A percentile compares a stretch with the other conserved stretches of the same genome.
These are phyloP conservation scores for Dalbergia oliveri DNA, from an alignment of 306 rosid species.

Conservation along the genomic window DNA sequence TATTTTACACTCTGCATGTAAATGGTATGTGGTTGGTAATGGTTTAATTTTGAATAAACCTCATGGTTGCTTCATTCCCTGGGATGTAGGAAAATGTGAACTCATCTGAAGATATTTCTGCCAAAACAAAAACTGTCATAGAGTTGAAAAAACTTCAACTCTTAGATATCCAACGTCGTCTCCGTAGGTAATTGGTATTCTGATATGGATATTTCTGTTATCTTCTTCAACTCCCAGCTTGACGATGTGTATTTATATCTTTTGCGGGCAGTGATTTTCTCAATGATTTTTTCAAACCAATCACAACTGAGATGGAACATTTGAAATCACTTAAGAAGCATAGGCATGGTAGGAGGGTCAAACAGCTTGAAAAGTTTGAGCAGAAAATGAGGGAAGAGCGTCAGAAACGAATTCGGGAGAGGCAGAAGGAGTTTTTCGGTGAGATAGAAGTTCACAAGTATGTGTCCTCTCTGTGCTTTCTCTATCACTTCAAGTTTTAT, in stretches of 20 bases:
- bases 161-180: slow-evolving; percentile 91
- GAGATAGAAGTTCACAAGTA: slow-evolving; percentile 99
- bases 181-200: slow-evolving; percentile 71
- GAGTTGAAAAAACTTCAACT: slow-evolving; percentile 98
- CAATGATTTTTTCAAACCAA: slow-evolving; percentile 90
- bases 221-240: slow-evolving; percentile 35
- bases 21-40: slow-evolving; percentile 28
- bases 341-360: slow-evolving; percentile 96
- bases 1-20: slow-evolving; percentile 15
- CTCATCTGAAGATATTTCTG: slow-evolving; percentile 96
- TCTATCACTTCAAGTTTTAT: neutral
- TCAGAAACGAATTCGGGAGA: slow-evolving; percentile 96
- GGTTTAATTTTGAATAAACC: slow-evolving; percentile 3
- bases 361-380: slow-evolving; percentile 92
- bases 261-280: slow-evolving; percentile 76
- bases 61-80: slow-evolving; percentile 37
- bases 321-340: slow-evolving; percentile 87
- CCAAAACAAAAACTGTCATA: slow-evolving; percentile 96
- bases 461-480: slow-evolving; percentile 39
- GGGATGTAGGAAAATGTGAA: slow-evolving; percentile 81
- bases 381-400: slow-evolving; percentile 99
- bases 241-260: neutral
- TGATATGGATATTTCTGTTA: neutral
- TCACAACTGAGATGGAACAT: slow-evolving; percentile 80
- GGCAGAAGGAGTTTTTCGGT: slow-evolving; percentile 95